These are phyloP conservation scores for Solanum pinnatisectum DNA, from an alignment of 257 asterid genomes.

Conservation along the genomic window DNA sequence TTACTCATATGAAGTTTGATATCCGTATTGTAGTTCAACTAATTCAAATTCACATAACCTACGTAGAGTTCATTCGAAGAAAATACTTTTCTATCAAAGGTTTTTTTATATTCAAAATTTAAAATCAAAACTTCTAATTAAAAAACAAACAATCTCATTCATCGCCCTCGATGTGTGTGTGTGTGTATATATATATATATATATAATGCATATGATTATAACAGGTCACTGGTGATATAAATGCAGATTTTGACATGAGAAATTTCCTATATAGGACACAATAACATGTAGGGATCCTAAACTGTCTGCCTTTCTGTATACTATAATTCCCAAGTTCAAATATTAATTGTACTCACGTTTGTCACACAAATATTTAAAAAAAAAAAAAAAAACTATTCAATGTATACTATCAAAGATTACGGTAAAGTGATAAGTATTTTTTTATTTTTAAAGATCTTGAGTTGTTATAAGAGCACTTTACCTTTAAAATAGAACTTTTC, in stretches of 20 bases:
- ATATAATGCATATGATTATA: not conserved
- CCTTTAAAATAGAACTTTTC: not conserved
- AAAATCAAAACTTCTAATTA: too few relatives aligned
- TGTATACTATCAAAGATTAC: accelerated
- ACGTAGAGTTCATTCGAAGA: accelerated
- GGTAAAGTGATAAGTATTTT: accelerated
- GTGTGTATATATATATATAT: not conserved
- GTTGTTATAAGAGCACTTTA: not conserved
- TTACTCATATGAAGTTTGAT: too few relatives aligned
- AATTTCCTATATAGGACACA: not conserved
- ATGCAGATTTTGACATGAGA: not conserved
- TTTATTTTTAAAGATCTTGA: accelerated
- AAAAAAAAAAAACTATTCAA: not conserved
- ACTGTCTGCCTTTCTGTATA: not conserved
- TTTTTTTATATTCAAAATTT: too few relatives aligned
- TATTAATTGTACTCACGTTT: not conserved
- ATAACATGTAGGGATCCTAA: not conserved
- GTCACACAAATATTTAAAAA: not conserved
- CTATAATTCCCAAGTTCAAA: not conserved
- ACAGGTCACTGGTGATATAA: not conserved
- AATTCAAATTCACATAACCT: too few relatives aligned
- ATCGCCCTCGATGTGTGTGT: too few relatives aligned
- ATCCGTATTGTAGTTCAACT: too few relatives aligned
- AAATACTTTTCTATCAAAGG: too few relatives aligned
- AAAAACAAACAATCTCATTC: too few relatives aligned